Evolutionary conservation across 2,329 filamentous ascomycete species (phyloP).

Genomic region (Colletotrichum tropicale): DNA sequence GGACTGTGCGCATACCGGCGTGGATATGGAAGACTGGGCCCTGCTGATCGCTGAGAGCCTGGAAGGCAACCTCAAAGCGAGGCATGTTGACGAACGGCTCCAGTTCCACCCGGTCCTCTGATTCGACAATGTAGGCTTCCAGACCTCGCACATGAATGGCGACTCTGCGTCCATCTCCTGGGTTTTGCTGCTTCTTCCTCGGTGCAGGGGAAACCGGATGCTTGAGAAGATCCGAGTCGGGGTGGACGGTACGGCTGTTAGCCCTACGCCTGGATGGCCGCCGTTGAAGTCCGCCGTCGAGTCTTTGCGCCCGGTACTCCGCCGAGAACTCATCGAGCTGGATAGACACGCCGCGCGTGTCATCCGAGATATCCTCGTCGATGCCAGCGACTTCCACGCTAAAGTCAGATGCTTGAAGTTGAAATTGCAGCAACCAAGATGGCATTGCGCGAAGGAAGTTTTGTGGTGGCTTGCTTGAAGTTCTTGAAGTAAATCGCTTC

Average conservation of each 20-base stretch:
- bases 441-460: constrained; percentile 83
- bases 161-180: constrained; percentile 79
- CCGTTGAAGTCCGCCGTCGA: constrained; percentile 64
- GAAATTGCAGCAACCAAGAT: constrained; percentile 81
- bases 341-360: constrained; percentile 81
- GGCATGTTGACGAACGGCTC: constrained; percentile 89
- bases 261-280: constrained; percentile 71
- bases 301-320: constrained; percentile 85
- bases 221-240: constrained; percentile 68
- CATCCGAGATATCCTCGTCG: constrained; percentile 81
- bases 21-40: constrained; percentile 89
- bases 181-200: constrained; percentile 58
- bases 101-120: constrained; percentile 79
- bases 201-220: constrained; percentile 50
- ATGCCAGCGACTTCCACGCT: constrained; percentile 90
- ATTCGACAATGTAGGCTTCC: constrained; percentile 90
- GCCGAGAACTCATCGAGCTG: constrained; percentile 88
- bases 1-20: constrained; percentile 77
- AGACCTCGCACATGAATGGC: constrained; percentile 82
- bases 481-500: constrained; percentile 55
- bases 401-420: constrained; percentile 86
- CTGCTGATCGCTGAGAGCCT: constrained; percentile 83
- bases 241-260: constrained; percentile 72
- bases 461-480: constrained; percentile 49
- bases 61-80: constrained; percentile 84